Evolutionary conservation across 495 filamentous ascomycete species (phyloP), one percentile per base, ranked within the genome.

Genomic region (Saxispiralis lemnorum): DNA sequence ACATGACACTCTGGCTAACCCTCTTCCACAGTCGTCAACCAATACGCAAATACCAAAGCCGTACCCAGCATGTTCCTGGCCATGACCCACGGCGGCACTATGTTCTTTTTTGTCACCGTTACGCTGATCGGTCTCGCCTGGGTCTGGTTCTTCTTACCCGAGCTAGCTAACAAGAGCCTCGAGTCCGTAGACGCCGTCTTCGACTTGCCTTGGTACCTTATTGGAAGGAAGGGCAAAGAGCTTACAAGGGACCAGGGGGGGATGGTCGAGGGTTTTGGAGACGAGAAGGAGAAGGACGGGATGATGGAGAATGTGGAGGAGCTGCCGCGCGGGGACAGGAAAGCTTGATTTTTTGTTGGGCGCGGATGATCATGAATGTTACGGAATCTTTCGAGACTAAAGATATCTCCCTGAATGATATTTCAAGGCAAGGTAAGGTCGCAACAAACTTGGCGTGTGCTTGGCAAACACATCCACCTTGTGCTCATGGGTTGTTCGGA

Each of bases 121-220:
- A 83, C 78, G 1, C 24, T 78, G 2, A 9, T 81, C 3, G 58
- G 58, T 14, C 31, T 57, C 24, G 37, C 41, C 1, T 59, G 56
- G 56, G 51, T 54, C n/a, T 56, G 38, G 34, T 54, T 60, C 44
- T 57, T 53, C 47, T 24, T 60, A 2, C 58, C 58, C 1, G 58
- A 60, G 44, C 47, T 53, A n/a, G 50, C 47, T 2, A 49, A 49
- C 4, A 71, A 74, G 17, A 64, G 67, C 33, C 61, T 77, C 31
- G 73, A 76, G 59, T 65, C 61, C 33, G 81, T 84, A 70, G 75
- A 83, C 51, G 64, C 66, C 6, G 57, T 86, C 40, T 86, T 86
- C 44, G 67, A 64, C 36, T 53, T 79, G 48, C 75, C 72, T 1
- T 81, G 75, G 76, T 72, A 74, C 51, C 63, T 66, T 56, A 78